Evolutionary conservation across 805 yeast species (phyloP), one percentile per base, ranked within the genome.

Genomic region (Lachancea nothofagi): DNA sequence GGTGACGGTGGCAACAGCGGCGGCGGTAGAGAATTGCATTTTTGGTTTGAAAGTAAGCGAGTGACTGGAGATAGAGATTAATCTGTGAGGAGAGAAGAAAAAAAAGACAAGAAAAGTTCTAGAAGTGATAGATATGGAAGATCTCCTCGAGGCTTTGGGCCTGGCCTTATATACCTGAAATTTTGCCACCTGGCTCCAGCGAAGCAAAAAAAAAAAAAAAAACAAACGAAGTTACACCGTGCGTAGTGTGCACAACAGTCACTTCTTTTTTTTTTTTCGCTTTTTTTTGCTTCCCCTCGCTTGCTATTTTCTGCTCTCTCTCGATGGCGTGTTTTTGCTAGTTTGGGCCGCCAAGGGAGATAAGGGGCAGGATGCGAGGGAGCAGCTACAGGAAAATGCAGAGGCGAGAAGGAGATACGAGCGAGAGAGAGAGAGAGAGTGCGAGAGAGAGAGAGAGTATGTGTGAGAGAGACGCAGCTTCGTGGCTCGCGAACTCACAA

Each of bases 1-100:
- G 35, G 55, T 43, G 45, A 45, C 50, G 27, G 55, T 47, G 32
- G 43, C 55, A 37, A 52, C 47, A 27, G 51, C 34, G 29, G 58
- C 52, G 43, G 50, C 47, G 44, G 53, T 51, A 38, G 56, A 47
- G 63, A 64, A 62, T 59, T 64, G 66, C 70, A 65, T 66, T 64
- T 48, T 51, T 43, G 36, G 38, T 33, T 30, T 19, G 20, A 26
- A 31, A 26, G 34, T 40, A 50, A 56, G 62, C 59, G 60, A 57
- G 49, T 46, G 60, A 51, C 55, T 50, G 57, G 47, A 48, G 52
- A 50, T 30, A 40, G 22, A 29, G 8, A 29, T 47, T 32, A 42
- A 51, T 53, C 53, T 50, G 46, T 54, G 46, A 22, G 21, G 34
- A 29, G 23, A n/a, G 14, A 22, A 31, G 23, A 19, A 17, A 39